Base-by-base conservation (phyloP, 495 filamentous ascomycete genomes). In the Talaromyces stipitatus region DNA sequence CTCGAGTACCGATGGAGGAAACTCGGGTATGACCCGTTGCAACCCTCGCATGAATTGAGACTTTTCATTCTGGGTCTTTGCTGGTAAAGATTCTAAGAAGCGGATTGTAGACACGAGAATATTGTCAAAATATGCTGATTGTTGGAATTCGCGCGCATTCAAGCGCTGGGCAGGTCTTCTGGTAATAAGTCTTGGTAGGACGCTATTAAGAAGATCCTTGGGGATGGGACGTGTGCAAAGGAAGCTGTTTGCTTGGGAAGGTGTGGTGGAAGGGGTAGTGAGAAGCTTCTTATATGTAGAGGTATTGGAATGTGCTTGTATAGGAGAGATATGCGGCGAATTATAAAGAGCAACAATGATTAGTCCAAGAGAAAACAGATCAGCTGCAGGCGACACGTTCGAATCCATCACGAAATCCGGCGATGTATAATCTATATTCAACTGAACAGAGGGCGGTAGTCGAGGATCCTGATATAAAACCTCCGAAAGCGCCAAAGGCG, bases 101-200 rank as follows among this genome's bases (percentile, higher is more conserved):
- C 95, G 91, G 53, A 98, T 91, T 0, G 95, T 94, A 1, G 91
- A 94, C 24, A 98, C 88, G 22, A 98, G 78, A 51, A 96, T 91
- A 66, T 97, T 97, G 68, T 97, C 90, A 60, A 98, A 98, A 66
- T 95, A 98, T 58, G 84, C 82, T 58, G 89, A 91, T 66, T 96
- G 84, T 65, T 98, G 92, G 58, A 98, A 97, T 60, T 96, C 92
- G 52, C 84, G 82, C 32, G 92, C 95, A 55, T 83, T 92, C 75
- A 95, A 83, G 27, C 94, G 81, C 62, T 94, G 86, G 1, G 90
- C 89, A 0, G 94, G 89, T 51, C 90, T 78, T 55, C 95, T 79
- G 0, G 94, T 92, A 57, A 97, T 89, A 27, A 97, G 78, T 38
- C 84, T 77, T 2, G 94, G 89, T 18, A 98, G 73, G 0, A 97